These are phyloP conservation scores for Suillus tomentosus DNA, from an alignment of 768 basidiomycete species.

Conservation along the genomic window DNA sequence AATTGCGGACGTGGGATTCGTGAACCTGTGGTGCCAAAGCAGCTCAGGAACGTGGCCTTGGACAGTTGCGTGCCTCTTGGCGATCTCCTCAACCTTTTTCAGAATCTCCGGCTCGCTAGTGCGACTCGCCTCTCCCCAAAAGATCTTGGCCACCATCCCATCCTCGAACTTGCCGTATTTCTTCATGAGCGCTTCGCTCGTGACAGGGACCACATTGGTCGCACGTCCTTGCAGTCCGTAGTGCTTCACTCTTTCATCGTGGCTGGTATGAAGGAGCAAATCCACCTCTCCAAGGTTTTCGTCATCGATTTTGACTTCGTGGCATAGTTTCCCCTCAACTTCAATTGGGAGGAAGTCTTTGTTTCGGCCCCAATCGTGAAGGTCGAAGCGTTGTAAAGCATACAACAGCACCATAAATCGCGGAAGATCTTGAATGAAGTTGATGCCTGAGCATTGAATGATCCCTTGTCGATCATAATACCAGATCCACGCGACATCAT, in stretches of 20 bases:
- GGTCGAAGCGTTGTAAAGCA: not conserved
- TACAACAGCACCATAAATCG: not conserved
- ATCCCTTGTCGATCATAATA: not conserved
- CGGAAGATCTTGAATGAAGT: not conserved
- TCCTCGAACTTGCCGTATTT: not conserved
- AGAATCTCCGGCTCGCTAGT: not conserved
- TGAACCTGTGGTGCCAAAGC: not conserved
- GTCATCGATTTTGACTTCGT: not conserved
- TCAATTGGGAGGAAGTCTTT: not conserved
- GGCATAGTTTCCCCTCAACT: not conserved
- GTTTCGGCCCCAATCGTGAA: not conserved
- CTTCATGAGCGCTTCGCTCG: not conserved
- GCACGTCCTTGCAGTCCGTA: not conserved
- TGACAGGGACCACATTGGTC: slow-evolving; percentile 3
- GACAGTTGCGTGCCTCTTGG: not conserved
- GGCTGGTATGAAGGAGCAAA: not conserved
- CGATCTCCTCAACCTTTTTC: not conserved
- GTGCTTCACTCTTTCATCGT: not conserved
- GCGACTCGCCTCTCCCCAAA: not conserved
- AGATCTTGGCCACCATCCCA: not conserved
- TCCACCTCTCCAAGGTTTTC: not conserved
- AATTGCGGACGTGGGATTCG: not conserved
- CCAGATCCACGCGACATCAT: slow-evolving; percentile 6
- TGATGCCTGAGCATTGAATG: not conserved
- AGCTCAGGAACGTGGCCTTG: slow-evolving; percentile 1